These are phyloP conservation scores for Sporothrix dimorphospora DNA, from an alignment of 2,329 filamentous ascomycete species.

Conservation along the genomic window DNA sequence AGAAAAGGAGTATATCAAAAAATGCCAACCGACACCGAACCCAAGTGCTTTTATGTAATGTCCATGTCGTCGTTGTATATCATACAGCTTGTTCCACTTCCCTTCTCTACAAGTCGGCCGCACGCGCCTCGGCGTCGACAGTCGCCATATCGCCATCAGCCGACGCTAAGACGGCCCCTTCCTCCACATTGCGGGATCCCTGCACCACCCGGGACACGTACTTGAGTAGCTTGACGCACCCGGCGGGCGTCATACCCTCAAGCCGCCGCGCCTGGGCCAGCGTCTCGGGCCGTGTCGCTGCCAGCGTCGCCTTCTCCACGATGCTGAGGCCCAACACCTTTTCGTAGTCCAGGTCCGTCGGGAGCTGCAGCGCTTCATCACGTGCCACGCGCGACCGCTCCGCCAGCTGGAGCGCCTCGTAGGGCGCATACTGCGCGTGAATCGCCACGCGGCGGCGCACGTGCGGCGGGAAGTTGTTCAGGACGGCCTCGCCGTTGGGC, in stretches of 20 bases:
- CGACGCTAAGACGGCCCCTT: constrained; percentile 25
- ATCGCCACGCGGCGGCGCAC: constrained; percentile 74
- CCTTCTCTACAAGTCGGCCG: constrained; percentile 41
- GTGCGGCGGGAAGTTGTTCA: constrained; percentile 56
- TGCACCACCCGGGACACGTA: constrained; percentile 54
- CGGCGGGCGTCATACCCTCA: constrained; percentile 73
- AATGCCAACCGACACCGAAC: not conserved
- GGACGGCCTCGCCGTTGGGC: constrained; percentile 32
- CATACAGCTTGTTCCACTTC: not conserved
- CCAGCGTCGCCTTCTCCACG: constrained; percentile 75
- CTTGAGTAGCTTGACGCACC: constrained; percentile 62
- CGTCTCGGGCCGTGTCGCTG: constrained; percentile 74
- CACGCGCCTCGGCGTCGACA: constrained; percentile 47
- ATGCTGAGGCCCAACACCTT: constrained; percentile 72
- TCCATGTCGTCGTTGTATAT: constrained; percentile 16
- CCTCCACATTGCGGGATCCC: constrained; percentile 26
- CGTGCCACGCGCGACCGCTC: constrained; percentile 69
- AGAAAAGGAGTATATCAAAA: not conserved
- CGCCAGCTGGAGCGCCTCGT: constrained; percentile 72
- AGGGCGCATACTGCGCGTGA: constrained; percentile 85
- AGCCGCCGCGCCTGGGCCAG: constrained; percentile 86
- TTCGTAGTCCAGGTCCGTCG: constrained; percentile 75
- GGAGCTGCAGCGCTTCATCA: constrained; percentile 76
- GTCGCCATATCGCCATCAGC: constrained; percentile 44
- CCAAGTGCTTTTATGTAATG: constrained; percentile 13